A percentile compares a stretch with the other conserved stretches of the same genome.
Conservation (phyloP, 1,284 basidiomycete species). For the Marasmius fiardii region DNA sequence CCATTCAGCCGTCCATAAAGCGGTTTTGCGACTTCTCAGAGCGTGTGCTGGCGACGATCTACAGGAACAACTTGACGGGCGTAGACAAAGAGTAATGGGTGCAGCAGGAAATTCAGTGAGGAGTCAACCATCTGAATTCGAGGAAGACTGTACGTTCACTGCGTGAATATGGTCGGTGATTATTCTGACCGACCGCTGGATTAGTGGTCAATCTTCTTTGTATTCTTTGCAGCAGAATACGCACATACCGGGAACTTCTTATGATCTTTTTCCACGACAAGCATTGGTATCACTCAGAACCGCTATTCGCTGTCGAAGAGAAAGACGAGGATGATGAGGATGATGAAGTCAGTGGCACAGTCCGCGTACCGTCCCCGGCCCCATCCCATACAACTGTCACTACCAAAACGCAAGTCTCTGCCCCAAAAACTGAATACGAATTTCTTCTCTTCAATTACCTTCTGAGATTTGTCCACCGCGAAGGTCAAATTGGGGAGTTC, state of each 20-base stretch:
- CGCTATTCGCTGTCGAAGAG: conserved; percentile 66
- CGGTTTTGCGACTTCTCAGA: conserved; percentile 82
- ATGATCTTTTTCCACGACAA: conserved; percentile 97
- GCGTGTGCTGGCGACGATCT: conserved; percentile 90
- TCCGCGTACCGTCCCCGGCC: conserved; percentile 47
- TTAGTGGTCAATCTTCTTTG: conserved; percentile 87
- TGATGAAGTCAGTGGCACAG: conserved; percentile 20
- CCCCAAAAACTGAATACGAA: conserved; percentile 81
- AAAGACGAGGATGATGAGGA: conserved; percentile 45
- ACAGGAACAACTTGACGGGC: conserved; percentile 77
- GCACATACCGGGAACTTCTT: conserved; percentile 84
- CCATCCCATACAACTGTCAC: conserved; percentile 59
- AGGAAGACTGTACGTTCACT: conserved; percentile 70
- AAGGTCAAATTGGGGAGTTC: conserved; percentile 92
- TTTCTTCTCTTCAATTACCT: conserved; percentile 95
- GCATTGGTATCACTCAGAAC: conserved; percentile 73
- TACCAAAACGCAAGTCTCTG: conserved; percentile 39
- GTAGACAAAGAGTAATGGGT: conserved; percentile 68
- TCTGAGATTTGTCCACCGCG: conserved; percentile 91
- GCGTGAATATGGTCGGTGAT: conserved; percentile 2
- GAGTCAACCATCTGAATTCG: conserved; percentile 77
- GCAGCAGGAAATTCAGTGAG: conserved; percentile 71
- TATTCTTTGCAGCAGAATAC: conserved; percentile 86
- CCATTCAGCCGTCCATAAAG: conserved; percentile 87
- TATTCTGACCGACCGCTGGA: conserved; percentile 7